Base-by-base conservation (phyloP, 805 yeast genomes). In the Grigorovia humatica region DNA sequence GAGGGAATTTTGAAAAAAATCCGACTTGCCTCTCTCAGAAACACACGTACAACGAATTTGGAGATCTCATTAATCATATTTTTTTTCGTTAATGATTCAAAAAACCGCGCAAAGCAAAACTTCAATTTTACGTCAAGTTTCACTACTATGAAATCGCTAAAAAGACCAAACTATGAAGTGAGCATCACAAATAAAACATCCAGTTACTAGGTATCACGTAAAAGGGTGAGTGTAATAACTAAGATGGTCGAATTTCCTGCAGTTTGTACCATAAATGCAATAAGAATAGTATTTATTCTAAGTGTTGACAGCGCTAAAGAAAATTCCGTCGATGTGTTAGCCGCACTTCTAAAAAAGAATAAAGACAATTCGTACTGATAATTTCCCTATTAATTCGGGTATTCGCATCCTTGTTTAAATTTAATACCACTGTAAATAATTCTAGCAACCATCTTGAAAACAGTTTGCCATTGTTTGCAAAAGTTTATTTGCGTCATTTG, bases 1-100 rank as follows among this genome's bases (percentile, higher is more conserved):
- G 48, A 20, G 48, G 43, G 48, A 35, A 46, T 46, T 44, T 44
- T 44, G 47, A 44, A 20, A 32, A 32, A 32, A 32, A 5, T 32
- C 15, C 15, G 38, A 11, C 4, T 32, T 32, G 11, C 15, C 38
- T 32, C 9, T 4, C 38, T 32, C 4, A 32, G 38, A 32, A 32
- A 32, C 8, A 2, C 38, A 5, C 38, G 38, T 32, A 8, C 27
- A 23, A 23, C 3, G 27, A 4, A 4, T 23, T 4, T 13, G 38
- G 38, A 32, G 15, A 32, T 32, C 15, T 32, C 15, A 3, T 32
- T n/a, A n/a, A n/a, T 13, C 15, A 5, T 32, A 2, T 32, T 32
- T 32, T 32, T 32, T 32, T 32, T 8, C 8, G 8, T 32, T 32
- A 11, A 5, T 32, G 38, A 8, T 5, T 32, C 9, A 23, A 32